Evolutionary conservation across 1,139 yeast species (phyloP), one percentile per base, ranked within the genome.

Genomic region (Blastobotrys ciferrii): DNA sequence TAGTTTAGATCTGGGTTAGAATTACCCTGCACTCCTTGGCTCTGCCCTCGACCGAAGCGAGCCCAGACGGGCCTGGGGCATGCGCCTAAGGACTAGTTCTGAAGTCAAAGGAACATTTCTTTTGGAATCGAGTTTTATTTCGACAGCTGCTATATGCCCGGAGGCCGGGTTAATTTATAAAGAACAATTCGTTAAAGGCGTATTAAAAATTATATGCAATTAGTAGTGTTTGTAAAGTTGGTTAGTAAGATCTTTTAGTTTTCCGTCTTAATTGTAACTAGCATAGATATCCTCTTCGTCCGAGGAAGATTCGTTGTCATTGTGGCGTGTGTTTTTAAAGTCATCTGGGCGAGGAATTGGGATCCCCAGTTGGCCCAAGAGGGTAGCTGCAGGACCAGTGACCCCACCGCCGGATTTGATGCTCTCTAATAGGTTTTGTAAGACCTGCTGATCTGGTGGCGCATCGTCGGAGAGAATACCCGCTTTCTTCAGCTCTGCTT

Each of bases 351-450:
- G 40, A 7, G 40, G 40, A 19, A 36, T 13, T 17, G 40, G 14
- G 4, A 36, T 30, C 18, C 64, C 67, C 46, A 67, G 42, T 32
- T 65, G 64, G 12, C 63, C 62, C 7, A 70, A 55, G 17, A 70
- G 55, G 11, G 69, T 61, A 3, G 69, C 61, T 2, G 68, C 67
- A 1, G 76, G 76, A 0, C 75, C 75, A 4, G 59, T 59, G 5
- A 59, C 55, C 1, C 65, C 65, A 2, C 70, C 72, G 23, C 63
- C 66, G 2, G 64, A 48, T n/a, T 58, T 55, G 41, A 65, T 49
- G 14, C 62, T 57, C 44, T 58, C 54, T 39, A 65, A 49, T 41
- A 65, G 54, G 45, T 61, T 54, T 18, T 49, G 49, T 31, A 68
- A 46, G 14, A 57, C 57, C 42, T 59, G 58, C 38, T 56, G 52